A percentile compares a stretch with the other conserved stretches of the same genome.
Evolutionary conservation across 768 basidiomycete species (phyloP).

Genomic region (Symmetrospora coprosmae): DNA sequence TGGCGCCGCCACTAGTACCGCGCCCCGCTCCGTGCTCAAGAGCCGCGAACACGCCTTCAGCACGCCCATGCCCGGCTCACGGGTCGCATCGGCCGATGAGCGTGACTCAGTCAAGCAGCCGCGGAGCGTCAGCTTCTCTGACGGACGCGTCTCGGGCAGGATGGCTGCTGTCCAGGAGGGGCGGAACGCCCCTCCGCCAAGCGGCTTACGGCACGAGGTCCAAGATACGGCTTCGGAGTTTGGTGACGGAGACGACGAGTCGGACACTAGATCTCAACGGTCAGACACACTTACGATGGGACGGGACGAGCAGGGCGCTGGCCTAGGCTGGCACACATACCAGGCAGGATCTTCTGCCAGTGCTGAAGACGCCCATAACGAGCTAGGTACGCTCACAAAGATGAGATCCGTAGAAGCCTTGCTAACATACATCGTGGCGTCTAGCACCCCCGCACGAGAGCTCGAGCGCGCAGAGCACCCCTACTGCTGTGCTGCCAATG

Average conservation of each 20-base stretch:
- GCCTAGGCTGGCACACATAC: too few relatives aligned
- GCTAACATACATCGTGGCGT: too few relatives aligned
- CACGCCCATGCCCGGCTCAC: slow-evolving; percentile 19
- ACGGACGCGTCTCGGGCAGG: slow-evolving; percentile 55
- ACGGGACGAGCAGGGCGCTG: too few relatives aligned
- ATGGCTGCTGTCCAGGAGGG: not conserved
- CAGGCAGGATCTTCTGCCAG: too few relatives aligned
- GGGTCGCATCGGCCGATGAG: slow-evolving; percentile 36
- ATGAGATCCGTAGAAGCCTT: too few relatives aligned
- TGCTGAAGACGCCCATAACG: too few relatives aligned
- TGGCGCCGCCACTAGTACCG: not conserved
- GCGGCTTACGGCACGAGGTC: slow-evolving; percentile 1
- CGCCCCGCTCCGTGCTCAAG: slow-evolving; percentile 31
- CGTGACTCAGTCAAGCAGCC: slow-evolving; percentile 40
- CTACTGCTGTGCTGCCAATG: not conserved
- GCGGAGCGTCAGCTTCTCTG: slow-evolving; percentile 92
- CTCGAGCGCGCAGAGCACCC: slow-evolving; percentile 4
- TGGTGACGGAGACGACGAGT: too few relatives aligned
- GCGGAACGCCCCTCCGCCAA: not conserved
- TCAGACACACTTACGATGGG: too few relatives aligned
- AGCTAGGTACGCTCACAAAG: too few relatives aligned
- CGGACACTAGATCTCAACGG: too few relatives aligned
- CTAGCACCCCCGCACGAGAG: too few relatives aligned
- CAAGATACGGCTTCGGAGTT: not conserved
- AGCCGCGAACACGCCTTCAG: slow-evolving; percentile 39